Percentiles rank a stretch among this genome's conserved stretches.
Evolutionary conservation across 352 stramenopile genomes (phyloP).

Genomic region (Globisporangium canariense): DNA sequence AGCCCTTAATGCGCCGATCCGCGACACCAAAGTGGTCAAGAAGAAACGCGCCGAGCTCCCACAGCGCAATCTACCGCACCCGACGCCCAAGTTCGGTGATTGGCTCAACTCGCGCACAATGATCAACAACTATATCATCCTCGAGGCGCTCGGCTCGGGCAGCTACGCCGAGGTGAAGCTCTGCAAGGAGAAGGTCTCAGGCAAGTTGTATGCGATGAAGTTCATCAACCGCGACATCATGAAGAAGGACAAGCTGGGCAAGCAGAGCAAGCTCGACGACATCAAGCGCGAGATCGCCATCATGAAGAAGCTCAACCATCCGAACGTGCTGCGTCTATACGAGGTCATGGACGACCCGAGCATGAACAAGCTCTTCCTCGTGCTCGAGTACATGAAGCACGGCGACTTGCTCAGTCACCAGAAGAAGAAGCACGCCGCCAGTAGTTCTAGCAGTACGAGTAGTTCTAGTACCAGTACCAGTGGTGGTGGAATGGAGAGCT

Average conservation of each 20-base stretch:
- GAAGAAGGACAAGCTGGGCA: constrained; percentile 80
- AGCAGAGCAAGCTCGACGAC: constrained; percentile 77
- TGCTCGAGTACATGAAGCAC: constrained; percentile 96
- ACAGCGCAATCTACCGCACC: constrained; percentile 71
- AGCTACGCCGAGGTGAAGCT: constrained; percentile 91
- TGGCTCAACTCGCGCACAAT: constrained; percentile 86
- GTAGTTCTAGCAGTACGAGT: constrained; percentile 1
- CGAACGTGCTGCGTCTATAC: constrained; percentile 91
- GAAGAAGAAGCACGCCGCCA: constrained; percentile 59
- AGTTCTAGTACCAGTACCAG: not conserved
- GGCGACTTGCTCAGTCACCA: constrained; percentile 70
- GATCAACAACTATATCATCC: constrained; percentile 94
- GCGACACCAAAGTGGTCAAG: constrained; percentile 77
- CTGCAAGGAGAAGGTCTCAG: constrained; percentile 77
- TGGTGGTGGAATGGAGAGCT: constrained; percentile 25
- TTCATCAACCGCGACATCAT: constrained; percentile 87
- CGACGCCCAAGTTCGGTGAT: constrained; percentile 76
- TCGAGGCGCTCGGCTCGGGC: constrained; percentile 80
- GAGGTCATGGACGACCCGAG: constrained; percentile 96
- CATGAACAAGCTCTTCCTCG: constrained; percentile 94
- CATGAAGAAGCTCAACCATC: constrained; percentile 97
- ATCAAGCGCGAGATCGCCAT: constrained; percentile 95
- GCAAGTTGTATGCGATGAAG: constrained; percentile 82
- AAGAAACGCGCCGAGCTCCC: constrained; percentile 79
- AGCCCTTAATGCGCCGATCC: constrained; percentile 31